These are phyloP conservation scores for Deuterostichococcus epilithicus DNA, from an alignment of 139 green algal genomes.

Conservation along the genomic window DNA sequence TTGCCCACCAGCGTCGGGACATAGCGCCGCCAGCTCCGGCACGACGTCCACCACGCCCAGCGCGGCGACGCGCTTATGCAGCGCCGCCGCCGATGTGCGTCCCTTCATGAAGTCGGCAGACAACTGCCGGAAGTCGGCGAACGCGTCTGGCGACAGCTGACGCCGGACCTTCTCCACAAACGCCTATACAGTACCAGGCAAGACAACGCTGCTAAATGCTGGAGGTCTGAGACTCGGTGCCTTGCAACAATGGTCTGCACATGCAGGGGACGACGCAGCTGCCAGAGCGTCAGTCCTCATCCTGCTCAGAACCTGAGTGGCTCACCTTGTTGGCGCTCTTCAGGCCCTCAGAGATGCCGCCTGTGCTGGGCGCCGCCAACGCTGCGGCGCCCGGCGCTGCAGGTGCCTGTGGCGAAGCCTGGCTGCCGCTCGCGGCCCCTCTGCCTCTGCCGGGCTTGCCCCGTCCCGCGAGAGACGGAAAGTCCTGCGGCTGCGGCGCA, in stretches of 20 bases:
- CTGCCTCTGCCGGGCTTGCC: conserved; percentile 9
- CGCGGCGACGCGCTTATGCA: conserved; percentile 37
- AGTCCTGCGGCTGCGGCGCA: conserved; percentile 3
- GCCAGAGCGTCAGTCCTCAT: too few species aligned
- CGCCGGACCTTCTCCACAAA: conserved; percentile 60
- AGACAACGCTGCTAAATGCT: too few species aligned
- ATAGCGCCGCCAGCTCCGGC: conserved; percentile 64
- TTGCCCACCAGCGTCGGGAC: conserved; percentile 38
- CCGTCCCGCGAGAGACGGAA: conserved; percentile 4
- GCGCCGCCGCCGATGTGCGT: conserved; percentile 22
- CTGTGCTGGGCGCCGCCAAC: neutral
- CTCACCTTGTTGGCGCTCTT: conserved; percentile 54
- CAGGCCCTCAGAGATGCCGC: conserved; percentile 52
- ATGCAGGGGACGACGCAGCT: too few species aligned
- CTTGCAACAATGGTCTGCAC: too few species aligned
- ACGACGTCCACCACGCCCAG: conserved; percentile 56
- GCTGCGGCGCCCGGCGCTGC: neutral
- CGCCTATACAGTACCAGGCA: conserved; percentile 11
- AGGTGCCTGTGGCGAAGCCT: neutral
- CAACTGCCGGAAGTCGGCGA: conserved; percentile 47
- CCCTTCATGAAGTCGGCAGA: conserved; percentile 45
- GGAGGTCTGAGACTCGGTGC: too few species aligned
- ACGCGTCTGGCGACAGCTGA: conserved; percentile 41
- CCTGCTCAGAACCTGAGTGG: too few species aligned
- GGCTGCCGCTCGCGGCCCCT: neutral